Evolutionary conservation across 1,284 basidiomycete species (phyloP).

Genomic region (Tremellales sp.): DNA sequence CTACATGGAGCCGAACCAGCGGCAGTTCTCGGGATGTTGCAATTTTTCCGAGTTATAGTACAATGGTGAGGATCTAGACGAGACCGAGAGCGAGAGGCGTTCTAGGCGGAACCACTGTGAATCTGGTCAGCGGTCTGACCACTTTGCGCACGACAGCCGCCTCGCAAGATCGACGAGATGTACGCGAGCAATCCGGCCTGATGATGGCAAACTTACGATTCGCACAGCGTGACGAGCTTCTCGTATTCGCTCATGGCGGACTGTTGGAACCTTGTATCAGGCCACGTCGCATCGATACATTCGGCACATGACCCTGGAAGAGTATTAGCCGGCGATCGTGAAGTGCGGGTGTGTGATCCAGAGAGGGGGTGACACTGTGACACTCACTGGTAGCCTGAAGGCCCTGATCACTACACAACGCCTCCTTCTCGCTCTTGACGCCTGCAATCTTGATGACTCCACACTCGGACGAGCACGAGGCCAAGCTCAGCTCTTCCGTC

Average conservation of each 20-base stretch:
- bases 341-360: too few relatives aligned
- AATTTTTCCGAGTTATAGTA: too few relatives aligned
- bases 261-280: slow-evolving; percentile 27
- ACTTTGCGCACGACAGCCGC: too few relatives aligned
- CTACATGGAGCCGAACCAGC: too few relatives aligned
- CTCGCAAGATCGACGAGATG: too few relatives aligned
- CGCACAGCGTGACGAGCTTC: slow-evolving; percentile 21
- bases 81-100: too few relatives aligned
- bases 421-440: slow-evolving; percentile 25
- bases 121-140: too few relatives aligned
- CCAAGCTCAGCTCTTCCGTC: neutral
- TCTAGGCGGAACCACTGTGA: too few relatives aligned
- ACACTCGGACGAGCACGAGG: neutral
- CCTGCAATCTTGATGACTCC: slow-evolving; percentile 17
- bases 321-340: neutral
- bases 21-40: too few relatives aligned
- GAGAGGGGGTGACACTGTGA: neutral
- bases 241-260: slow-evolving; percentile 32
- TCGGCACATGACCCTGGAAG: slow-evolving; percentile 28
- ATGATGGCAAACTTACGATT: too few relatives aligned
- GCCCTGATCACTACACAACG: slow-evolving; percentile 23
- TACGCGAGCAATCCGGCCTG: too few relatives aligned
- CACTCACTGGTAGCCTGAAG: slow-evolving; percentile 28
- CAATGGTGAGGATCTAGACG: too few relatives aligned
- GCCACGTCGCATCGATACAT: slow-evolving; percentile 33